phyloP scores from a whole-genome alignment of 164 flowering plant species.

The Piper longum region DNA sequence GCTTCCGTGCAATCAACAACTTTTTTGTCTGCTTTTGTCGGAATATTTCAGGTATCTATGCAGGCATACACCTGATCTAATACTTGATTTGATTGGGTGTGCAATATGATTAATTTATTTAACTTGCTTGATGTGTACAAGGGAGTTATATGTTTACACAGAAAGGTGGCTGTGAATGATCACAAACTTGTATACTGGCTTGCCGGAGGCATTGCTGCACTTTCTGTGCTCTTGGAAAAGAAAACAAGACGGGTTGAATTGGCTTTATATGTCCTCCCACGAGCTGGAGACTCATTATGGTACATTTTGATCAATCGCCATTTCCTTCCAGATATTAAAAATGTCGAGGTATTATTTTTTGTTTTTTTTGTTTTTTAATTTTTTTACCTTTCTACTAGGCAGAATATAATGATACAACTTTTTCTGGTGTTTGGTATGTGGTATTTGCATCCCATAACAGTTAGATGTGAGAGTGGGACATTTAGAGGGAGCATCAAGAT shows the following conservation, averaged over 20 bases:
- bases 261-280: slow-evolving; percentile 88
- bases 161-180: slow-evolving; percentile 75
- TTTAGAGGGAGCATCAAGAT: no score
- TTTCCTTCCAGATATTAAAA: slow-evolving; percentile 68
- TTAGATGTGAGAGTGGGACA: no score
- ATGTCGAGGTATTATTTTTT: slow-evolving; percentile 63
- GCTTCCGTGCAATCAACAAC: slow-evolving; percentile 82
- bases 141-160: slow-evolving; percentile 86
- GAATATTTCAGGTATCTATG: slow-evolving; percentile 71
- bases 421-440: no score
- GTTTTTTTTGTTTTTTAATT: background rate
- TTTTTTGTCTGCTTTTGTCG: slow-evolving; percentile 90
- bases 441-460: no score
- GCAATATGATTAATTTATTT: background rate
- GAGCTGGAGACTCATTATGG: slow-evolving; percentile 94
- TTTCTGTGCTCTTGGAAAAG: slow-evolving; percentile 86
- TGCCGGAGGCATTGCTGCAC: slow-evolving; percentile 77
- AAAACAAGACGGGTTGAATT: slow-evolving; percentile 80
- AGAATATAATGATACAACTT: no score
- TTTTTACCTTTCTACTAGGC: background rate
- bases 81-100: background rate
- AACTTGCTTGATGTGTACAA: slow-evolving; percentile 9
- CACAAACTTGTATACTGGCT: slow-evolving; percentile 94
- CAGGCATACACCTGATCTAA: background rate
- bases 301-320: slow-evolving; percentile 76